A percentile compares a stretch with the other conserved stretches of the same genome.
phyloP scores from a whole-genome alignment of 129 eudicot species.

The Rutidosis leptorrhynchoides region DNA sequence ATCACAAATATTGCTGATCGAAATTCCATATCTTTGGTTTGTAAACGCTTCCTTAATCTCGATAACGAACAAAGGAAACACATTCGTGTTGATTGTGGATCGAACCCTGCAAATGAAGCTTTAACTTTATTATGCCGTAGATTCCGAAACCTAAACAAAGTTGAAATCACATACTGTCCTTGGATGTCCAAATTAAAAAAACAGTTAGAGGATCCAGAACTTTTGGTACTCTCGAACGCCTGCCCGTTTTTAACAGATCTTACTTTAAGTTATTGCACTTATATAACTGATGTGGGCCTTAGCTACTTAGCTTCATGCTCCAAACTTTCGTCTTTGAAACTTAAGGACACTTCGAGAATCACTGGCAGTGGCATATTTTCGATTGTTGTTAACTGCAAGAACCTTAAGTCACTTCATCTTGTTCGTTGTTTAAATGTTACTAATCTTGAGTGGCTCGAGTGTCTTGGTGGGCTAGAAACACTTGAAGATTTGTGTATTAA shows the following conservation, averaged over 20 bases:
- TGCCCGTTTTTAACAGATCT: constrained; percentile 55
- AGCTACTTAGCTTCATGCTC: constrained; percentile 56
- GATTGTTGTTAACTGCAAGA: constrained; percentile 61
- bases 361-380: constrained; percentile 76
- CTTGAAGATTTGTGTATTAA: constrained; percentile 67
- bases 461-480: constrained; percentile 62
- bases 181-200: constrained; percentile 79
- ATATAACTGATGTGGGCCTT: constrained; percentile 73
- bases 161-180: constrained; percentile 72
- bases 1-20: constrained; percentile 45
- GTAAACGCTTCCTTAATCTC: constrained; percentile 57
- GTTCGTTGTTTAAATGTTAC: constrained; percentile 58
- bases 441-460: constrained; percentile 84
- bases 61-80: constrained; percentile 60
- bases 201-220: constrained; percentile 77
- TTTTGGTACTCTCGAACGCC: constrained; percentile 43
- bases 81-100: constrained; percentile 75
- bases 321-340: constrained; percentile 57
- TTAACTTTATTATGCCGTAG: constrained; percentile 55
- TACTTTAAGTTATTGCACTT: constrained; percentile 77
- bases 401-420: constrained; percentile 53
- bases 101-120: constrained; percentile 69
- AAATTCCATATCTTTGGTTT: constrained; percentile 57
- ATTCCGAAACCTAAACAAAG: constrained; percentile 54
- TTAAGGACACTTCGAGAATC: constrained; percentile 71